These are phyloP conservation scores for Aureobasidium sp. DNA, from an alignment of 2,329 filamentous ascomycete genomes.

Conservation along the genomic window DNA sequence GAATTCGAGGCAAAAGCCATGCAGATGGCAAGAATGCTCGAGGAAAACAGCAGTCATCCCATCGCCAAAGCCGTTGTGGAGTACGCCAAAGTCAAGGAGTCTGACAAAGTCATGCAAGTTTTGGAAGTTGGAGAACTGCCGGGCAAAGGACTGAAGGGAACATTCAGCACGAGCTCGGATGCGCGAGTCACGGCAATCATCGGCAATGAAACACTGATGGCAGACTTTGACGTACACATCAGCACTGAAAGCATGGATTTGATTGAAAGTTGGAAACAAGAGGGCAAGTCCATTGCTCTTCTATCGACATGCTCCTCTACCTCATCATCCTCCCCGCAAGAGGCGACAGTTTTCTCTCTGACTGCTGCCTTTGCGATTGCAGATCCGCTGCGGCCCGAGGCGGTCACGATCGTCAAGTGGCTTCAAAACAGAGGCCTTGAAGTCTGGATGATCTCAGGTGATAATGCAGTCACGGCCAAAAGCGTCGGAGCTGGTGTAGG, in stretches of 20 bases:
- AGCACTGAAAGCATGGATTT: slow-evolving; percentile 19
- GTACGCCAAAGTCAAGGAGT: slow-evolving; percentile 36
- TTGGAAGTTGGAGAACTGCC: slow-evolving; percentile 56
- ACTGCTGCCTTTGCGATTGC: slow-evolving; percentile 66
- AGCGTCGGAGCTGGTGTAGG: slow-evolving; percentile 71
- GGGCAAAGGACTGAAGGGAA: slow-evolving; percentile 62
- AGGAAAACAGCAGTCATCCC: slow-evolving; percentile 68
- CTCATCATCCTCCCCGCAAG: too few relatives aligned
- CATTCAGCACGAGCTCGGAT: slow-evolving; percentile 30
- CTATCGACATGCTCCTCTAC: slow-evolving; percentile 18
- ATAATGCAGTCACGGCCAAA: slow-evolving; percentile 75
- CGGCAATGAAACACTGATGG: slow-evolving; percentile 67
- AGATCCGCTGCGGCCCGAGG: slow-evolving; percentile 72
- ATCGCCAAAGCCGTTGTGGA: slow-evolving; percentile 63
- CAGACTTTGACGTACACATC: slow-evolving; percentile 31
- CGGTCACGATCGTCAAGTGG: slow-evolving; percentile 38
- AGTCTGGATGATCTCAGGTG: slow-evolving; percentile 89
- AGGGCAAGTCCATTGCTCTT: slow-evolving; percentile 38
- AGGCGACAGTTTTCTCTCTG: slow-evolving; percentile 42
- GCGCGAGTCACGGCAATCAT: slow-evolving; percentile 48
- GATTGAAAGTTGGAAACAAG: slow-evolving; percentile 35
- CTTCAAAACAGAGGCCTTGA: slow-evolving; percentile 60
- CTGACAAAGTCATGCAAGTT: not conserved
- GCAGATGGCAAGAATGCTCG: slow-evolving; percentile 53
- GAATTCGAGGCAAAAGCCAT: slow-evolving; percentile 36